A percentile compares a stretch with the other conserved stretches of the same genome.
phyloP scores from a whole-genome alignment of 2,329 filamentous ascomycete species.

The Neopestalotiopsis sp. region DNA sequence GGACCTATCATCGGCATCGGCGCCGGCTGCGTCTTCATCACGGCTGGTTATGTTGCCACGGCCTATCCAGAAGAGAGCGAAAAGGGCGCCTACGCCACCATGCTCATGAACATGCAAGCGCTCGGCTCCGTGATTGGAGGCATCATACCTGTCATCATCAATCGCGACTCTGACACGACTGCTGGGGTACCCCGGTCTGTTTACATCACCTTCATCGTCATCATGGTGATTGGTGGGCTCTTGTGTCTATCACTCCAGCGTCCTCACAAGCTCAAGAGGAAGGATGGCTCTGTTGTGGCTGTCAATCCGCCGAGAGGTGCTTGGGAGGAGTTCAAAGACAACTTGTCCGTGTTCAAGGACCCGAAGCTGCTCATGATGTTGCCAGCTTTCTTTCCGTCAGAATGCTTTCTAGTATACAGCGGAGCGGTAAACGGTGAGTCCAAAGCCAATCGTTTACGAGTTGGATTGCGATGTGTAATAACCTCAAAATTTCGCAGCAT shows the following conservation, averaged over 20 bases:
- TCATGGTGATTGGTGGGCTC: constrained; percentile 25
- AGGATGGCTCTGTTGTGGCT: constrained; percentile 34
- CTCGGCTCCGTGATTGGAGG: constrained; percentile 33
- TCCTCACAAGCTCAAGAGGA: constrained; percentile 28
- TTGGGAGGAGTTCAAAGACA: constrained; percentile 35
- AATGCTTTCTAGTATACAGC: constrained; percentile 38
- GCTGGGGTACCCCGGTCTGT: constrained; percentile 28
- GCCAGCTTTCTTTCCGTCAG: constrained; percentile 30
- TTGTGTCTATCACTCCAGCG: constrained; percentile 24
- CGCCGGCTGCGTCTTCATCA: constrained; percentile 36
- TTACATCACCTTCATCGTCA: constrained; percentile 33
- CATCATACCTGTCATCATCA: constrained; percentile 34
- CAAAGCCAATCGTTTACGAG: too few species aligned
- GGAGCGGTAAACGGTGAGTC: constrained; percentile 34
- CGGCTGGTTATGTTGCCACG: constrained; percentile 36
- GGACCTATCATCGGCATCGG: constrained; percentile 34
- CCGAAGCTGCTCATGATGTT: constrained; percentile 34
- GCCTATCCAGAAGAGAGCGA: constrained; percentile 39
- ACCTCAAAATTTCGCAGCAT: too few species aligned
- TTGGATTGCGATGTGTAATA: too few species aligned
- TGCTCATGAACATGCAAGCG: constrained; percentile 35
- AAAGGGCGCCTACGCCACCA: constrained; percentile 34
- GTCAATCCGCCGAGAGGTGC: constrained; percentile 30
- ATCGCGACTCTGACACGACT: constrained; percentile 24
- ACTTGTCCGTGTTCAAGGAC: constrained; percentile 23